These are phyloP conservation scores for Citrus medica DNA, from an alignment of 345 rosid species.

Conservation along the genomic window DNA sequence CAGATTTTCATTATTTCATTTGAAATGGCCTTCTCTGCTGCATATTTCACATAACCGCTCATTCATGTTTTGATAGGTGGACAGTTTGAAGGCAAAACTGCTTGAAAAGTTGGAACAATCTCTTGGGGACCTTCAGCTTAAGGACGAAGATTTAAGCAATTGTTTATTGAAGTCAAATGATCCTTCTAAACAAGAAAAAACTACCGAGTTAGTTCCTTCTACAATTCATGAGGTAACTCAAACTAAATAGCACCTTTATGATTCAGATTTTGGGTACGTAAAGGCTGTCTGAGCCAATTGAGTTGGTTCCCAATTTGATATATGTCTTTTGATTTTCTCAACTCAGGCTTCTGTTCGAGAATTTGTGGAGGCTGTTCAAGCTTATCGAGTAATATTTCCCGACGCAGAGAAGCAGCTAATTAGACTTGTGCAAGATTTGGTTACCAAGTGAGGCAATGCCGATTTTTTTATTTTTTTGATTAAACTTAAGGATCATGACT, in stretches of 20 bases:
- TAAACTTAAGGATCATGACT: not conserved
- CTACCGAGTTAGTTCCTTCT: slow-evolving; percentile 30
- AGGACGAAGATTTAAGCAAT: slow-evolving; percentile 40
- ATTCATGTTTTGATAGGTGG: slow-evolving; percentile 51
- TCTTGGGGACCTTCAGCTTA: slow-evolving; percentile 69
- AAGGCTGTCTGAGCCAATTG: not conserved
- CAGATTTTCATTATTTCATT: not conserved
- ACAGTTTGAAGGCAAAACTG: slow-evolving; percentile 73
- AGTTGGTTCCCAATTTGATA: not conserved
- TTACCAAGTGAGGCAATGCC: slow-evolving; percentile 45
- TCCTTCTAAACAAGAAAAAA: slow-evolving; percentile 36
- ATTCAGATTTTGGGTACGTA: slow-evolving; percentile 8
- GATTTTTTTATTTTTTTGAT: not conserved
- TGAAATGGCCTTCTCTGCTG: not conserved
- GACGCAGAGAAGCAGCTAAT: slow-evolving; percentile 83
- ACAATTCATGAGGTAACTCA: slow-evolving; percentile 56
- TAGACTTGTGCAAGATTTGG: slow-evolving; percentile 66
- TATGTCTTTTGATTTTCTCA: slow-evolving; percentile 15
- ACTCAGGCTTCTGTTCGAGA: slow-evolving; percentile 70
- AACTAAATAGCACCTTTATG: slow-evolving; percentile 16
- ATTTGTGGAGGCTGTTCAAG: slow-evolving; percentile 88
- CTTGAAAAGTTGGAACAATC: slow-evolving; percentile 91
- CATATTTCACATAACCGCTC: not conserved
- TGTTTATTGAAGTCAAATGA: slow-evolving; percentile 36
- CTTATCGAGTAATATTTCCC: slow-evolving; percentile 90